Evolutionary conservation across 768 basidiomycete species (phyloP).

Genomic region (Pholiota molesta): DNA sequence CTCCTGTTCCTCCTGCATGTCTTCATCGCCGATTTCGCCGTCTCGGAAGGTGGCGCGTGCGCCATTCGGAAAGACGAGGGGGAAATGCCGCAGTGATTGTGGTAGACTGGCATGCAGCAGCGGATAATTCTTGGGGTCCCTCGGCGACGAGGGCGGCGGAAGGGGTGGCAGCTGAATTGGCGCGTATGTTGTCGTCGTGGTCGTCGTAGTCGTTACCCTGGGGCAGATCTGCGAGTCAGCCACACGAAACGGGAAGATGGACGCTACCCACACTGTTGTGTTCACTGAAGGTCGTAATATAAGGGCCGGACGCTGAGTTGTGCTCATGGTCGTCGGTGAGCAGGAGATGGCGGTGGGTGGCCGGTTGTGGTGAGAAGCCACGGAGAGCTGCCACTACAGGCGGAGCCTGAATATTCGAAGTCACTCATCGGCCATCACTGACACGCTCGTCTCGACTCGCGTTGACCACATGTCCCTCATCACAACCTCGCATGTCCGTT

Average conservation of each 20-base stretch:
- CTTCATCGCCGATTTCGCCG: conserved; percentile 61
- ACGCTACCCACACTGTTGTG: conserved; percentile 72
- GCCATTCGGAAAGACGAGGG: conserved; percentile 81
- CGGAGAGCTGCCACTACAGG: conserved; percentile 16
- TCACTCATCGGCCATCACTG: conserved; percentile 1
- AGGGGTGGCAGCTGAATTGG: conserved; percentile 82
- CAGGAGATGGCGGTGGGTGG: conserved; percentile 21
- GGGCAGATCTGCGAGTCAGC: conserved; percentile 27
- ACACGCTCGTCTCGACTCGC: conserved; percentile 2
- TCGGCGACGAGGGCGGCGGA: conserved; percentile 70
- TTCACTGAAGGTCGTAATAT: conserved; percentile 81
- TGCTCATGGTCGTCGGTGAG: conserved; percentile 54
- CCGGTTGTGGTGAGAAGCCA: conserved; percentile 16
- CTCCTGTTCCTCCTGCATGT: conserved; percentile 75
- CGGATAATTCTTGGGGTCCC: conserved; percentile 81
- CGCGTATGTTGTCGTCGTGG: conserved; percentile 87
- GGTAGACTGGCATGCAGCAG: conserved; percentile 78
- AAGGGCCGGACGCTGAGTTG: conserved; percentile 65
- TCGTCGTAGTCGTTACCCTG: conserved; percentile 91
- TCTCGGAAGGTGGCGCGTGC: conserved; percentile 80
- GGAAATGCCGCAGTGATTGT: conserved; percentile 70
- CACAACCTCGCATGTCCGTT: not conserved
- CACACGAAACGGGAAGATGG: conserved; percentile 2
- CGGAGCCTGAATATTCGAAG: conserved; percentile 31
- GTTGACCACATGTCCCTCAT: conserved; percentile 1